Evolutionary conservation across 2,329 filamentous ascomycete genomes (phyloP), one percentile per base, ranked within the genome.

Genomic region (Colletotrichum truncatum): DNA sequence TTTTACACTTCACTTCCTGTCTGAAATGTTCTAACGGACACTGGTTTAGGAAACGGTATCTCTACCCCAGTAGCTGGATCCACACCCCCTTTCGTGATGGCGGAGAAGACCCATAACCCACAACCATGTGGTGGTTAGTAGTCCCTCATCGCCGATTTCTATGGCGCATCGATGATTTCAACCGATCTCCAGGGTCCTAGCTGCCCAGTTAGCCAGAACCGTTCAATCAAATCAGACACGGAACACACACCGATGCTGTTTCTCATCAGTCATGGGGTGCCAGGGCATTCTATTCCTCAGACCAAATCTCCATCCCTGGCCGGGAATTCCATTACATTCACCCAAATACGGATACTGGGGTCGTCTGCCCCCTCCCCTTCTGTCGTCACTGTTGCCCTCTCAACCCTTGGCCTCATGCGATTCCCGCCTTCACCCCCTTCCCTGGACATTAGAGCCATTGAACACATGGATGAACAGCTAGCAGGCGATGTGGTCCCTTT

Each of bases 141-240:
- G 34, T 62, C 41, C 43, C 28, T 55, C 63, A 66, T 66, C 49
- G 63, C 28, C 49, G 63, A 66, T 66, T 54, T 30, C 41, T 66
- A 66, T 51, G 63, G 63, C 21, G 43, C 57, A 66, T 66, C 63
- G 51, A 23, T 65, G 43, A 46, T 62, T 18, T 56, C 43, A 28
- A 48, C 38, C 57, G 63, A 66, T 66, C 51, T 63, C 57, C 63
- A 66, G 63, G 63, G 63, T 66, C 63, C 43, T 66, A 51, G 49
- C 51, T 59, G 10, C 38, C 38, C 21, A 8, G 38, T n/a, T 43
- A 43, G 39, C 48, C 23, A 26, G 36, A 25, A 43, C 36, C 49
- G 43, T 66, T 65, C 57, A 51, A 55, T 43, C 16, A 55, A 38
- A 36, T 30, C 41, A 62, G 43, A 51, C 34, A 65, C 41, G 57